Base-by-base conservation (phyloP, 2,329 filamentous ascomycete genomes). In the Aureobasidium sp. region DNA sequence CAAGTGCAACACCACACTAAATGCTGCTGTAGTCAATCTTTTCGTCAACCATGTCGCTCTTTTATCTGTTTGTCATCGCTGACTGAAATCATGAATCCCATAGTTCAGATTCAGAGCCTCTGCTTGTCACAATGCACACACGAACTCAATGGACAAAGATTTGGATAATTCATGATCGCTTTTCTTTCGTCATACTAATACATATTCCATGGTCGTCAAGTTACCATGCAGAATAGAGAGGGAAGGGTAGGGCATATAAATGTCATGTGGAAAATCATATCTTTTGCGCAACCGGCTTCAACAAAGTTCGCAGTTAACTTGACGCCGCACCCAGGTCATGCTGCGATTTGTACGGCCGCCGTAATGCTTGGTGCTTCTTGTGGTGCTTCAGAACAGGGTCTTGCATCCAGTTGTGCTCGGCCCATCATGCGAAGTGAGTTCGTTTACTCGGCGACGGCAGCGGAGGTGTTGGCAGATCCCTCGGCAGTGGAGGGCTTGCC, bases 401-500 rank as follows among this genome's bases (percentile, higher is more conserved):
- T 37, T 29, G 17, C 53, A 15, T 38, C n/a, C 27, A 37, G 31
- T 13, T 21, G 25, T 33, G 29, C 51, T 42, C 51, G 27, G 17
- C 38, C 35, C 35, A 31, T 31, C 45, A 23, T 27, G 45, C 57
- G 33, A 11, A 15, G 25, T 60, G 21, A 42, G 9, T 25, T 51
- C n/a, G 13, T 45, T 57, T 61, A 61, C 60, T 61, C 51, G 46
- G 60, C 60, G 31, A 58, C 60, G 38, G 60, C 60, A 29, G 60
- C 53, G 2, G 31, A 35, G 27, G 60, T 57, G 62, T 68, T 68
- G 64, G 67, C 69, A 53, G 69, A 69, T 51, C 68, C 69, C 64
- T 74, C 72, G 43, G 70, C 70, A 35, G 69, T 72, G 45, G 67
- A 69, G 45, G 71, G 69, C 62, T 67, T 68, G 47, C 65, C 66